phyloP scores from a whole-genome alignment of 2,329 filamentous ascomycete genomes.

The Botrytis squamosa region DNA sequence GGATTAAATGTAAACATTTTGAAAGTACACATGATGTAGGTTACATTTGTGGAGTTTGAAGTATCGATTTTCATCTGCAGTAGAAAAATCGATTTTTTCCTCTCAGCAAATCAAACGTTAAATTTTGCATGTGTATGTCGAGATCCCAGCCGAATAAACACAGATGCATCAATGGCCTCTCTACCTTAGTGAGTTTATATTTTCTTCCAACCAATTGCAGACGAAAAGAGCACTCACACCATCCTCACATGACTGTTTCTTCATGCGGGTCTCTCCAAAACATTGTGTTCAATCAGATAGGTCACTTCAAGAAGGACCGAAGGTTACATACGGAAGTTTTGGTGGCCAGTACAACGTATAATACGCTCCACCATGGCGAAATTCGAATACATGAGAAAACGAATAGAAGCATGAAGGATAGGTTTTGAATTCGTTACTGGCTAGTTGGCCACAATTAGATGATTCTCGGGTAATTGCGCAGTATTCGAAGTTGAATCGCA shows the following conservation, averaged over 20 bases:
- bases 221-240: constrained; percentile 32
- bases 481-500: constrained; percentile 18
- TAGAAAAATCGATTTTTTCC: neutral
- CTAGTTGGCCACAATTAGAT: neutral
- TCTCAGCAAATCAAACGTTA: constrained; percentile 4
- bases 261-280: constrained; percentile 36
- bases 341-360: constrained; percentile 11
- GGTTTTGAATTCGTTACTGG: neutral
- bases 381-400: neutral
- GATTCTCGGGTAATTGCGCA: constrained; percentile 12
- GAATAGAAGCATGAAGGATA: constrained; percentile 3
- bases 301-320: constrained; percentile 29
- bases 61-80: constrained; percentile 13
- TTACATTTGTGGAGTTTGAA: constrained; percentile 19
- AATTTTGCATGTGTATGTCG: constrained; percentile 1
- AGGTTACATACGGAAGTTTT: constrained; percentile 16
- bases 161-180: constrained; percentile 13
- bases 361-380: constrained; percentile 3
- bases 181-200: neutral
- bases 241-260: constrained; percentile 37
- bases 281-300: constrained; percentile 24
- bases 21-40: constrained; percentile 19
- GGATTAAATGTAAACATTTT: constrained; percentile 7
- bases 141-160: constrained; percentile 2
- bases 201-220: constrained; percentile 28